A percentile compares a stretch with the other conserved stretches of the same genome.
Evolutionary conservation across 73 alveolate species (phyloP).

Genomic region (Uronychia setigera): DNA sequence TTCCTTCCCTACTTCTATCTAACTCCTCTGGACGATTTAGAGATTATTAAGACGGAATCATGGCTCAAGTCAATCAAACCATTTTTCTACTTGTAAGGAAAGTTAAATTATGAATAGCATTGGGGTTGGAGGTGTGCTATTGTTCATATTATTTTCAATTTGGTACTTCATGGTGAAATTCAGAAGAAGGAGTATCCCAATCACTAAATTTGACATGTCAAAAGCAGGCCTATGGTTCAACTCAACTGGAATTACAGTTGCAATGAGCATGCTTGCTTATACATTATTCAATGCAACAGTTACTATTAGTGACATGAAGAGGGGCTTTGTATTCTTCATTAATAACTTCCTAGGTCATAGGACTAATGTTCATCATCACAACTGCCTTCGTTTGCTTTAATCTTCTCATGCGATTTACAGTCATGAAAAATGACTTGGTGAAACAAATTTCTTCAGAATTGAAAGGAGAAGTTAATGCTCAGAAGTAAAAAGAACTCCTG

Average conservation of each 20-base stretch:
- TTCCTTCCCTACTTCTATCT: background rate
- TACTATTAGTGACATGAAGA: background rate
- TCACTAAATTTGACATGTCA: background rate
- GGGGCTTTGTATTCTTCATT: background rate
- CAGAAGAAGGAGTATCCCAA: background rate
- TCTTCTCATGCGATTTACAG: background rate
- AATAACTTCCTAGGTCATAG: background rate
- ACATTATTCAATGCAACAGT: background rate
- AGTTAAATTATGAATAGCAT: background rate
- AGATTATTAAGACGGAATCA: background rate
- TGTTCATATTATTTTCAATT: background rate
- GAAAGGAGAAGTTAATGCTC: background rate
- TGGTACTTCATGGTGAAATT: background rate
- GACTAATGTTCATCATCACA: background rate
- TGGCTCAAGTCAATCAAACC: background rate
- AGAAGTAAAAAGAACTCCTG: background rate
- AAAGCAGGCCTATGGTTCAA: background rate
- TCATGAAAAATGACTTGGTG: background rate
- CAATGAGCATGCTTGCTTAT: background rate
- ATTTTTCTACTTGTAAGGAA: background rate
- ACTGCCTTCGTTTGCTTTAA: background rate
- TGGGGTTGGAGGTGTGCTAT: background rate
- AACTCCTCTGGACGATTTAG: background rate
- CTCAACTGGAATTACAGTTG: background rate
- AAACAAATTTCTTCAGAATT: background rate